Conservation (phyloP, 805 yeast species). For the Myxozyma neglecta region DNA sequence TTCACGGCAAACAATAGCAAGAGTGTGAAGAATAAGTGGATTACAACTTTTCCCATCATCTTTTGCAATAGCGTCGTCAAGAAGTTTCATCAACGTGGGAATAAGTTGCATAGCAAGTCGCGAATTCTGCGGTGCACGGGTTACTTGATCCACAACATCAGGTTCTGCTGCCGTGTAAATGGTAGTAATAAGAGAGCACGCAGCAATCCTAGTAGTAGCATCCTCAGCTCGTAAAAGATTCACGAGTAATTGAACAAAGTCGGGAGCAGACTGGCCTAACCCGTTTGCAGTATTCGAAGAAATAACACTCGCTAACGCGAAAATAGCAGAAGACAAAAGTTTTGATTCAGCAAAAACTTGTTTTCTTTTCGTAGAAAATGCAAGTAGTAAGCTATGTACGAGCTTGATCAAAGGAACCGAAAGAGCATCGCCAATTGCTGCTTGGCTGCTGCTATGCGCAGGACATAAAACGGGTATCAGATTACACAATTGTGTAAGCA, state of each 20-base stretch:
- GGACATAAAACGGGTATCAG: conserved; percentile 23
- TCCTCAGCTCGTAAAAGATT: conserved; percentile 31
- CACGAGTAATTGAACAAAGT: conserved; percentile 34
- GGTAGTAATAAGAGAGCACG: conserved; percentile 20
- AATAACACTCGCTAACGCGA: conserved; percentile 23
- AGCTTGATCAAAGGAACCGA: not conserved
- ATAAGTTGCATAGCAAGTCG: conserved; percentile 33
- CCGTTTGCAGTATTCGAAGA: conserved; percentile 9
- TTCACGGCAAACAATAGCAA: conserved; percentile 40
- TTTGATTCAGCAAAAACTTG: not conserved
- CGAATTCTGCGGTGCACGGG: conserved; percentile 19
- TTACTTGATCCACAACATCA: conserved; percentile 3
- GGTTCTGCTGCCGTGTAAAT: conserved; percentile 7
- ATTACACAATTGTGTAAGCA: conserved; percentile 14
- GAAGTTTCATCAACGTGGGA: conserved; percentile 39
- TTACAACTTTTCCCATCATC: conserved; percentile 31
- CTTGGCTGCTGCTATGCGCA: conserved; percentile 3
- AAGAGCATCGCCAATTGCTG: not conserved
- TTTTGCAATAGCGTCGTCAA: conserved; percentile 34
- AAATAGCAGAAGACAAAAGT: conserved; percentile 15
- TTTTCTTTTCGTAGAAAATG: not conserved
- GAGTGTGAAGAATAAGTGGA: conserved; percentile 28
- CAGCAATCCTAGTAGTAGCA: conserved; percentile 23
- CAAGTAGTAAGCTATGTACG: not conserved
- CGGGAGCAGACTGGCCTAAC: conserved; percentile 29